These are phyloP conservation scores for Neurospora crassa DNA, from an alignment of 2,329 filamentous ascomycete genomes.

Conservation along the genomic window DNA sequence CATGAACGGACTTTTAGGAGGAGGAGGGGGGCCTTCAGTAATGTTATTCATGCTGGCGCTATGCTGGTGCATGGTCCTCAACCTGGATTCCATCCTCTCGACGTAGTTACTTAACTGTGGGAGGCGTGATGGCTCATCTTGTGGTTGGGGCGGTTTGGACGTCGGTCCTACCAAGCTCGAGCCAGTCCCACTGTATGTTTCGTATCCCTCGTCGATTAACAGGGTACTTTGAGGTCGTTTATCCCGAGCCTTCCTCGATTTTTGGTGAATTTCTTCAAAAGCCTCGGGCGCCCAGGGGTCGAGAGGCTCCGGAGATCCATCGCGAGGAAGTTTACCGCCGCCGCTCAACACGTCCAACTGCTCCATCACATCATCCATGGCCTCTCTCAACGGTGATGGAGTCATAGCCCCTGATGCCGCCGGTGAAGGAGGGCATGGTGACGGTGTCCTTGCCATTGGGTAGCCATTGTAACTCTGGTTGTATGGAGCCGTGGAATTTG, in stretches of 20 bases:
- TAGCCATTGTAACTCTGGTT: conserved; percentile 31
- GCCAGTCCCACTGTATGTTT: conserved; percentile 43
- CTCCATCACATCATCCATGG: conserved; percentile 98
- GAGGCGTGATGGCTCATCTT: conserved; percentile 43
- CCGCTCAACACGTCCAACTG: conserved; percentile 79
- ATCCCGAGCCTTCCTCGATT: conserved; percentile 26
- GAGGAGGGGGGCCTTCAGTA: conserved; percentile 50
- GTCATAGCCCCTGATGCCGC: conserved; percentile 59
- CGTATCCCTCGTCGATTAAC: conserved; percentile 48
- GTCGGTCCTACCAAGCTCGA: conserved; percentile 7
- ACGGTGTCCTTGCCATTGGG: conserved; percentile 47
- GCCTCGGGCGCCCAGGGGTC: conserved; percentile 88
- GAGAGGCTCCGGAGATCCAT: conserved; percentile 46
- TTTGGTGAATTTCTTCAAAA: conserved; percentile 50
- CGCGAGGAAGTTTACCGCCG: conserved; percentile 22
- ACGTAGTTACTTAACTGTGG: conserved; percentile 80
- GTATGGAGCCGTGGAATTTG: conserved; percentile 24
- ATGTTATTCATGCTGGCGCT: conserved; percentile 39
- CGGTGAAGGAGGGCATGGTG: conserved; percentile 60
- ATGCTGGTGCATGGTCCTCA: conserved; percentile 61
- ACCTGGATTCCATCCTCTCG: conserved; percentile 78
- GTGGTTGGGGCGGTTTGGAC: conserved; percentile 9
- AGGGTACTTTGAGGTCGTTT: conserved; percentile 62
- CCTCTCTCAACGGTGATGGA: conserved; percentile 82
- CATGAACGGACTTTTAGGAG: conserved; percentile 43